These are phyloP conservation scores for Raphanus hybrid DNA, from an alignment of 441 rosid genomes.

Conservation along the genomic window DNA sequence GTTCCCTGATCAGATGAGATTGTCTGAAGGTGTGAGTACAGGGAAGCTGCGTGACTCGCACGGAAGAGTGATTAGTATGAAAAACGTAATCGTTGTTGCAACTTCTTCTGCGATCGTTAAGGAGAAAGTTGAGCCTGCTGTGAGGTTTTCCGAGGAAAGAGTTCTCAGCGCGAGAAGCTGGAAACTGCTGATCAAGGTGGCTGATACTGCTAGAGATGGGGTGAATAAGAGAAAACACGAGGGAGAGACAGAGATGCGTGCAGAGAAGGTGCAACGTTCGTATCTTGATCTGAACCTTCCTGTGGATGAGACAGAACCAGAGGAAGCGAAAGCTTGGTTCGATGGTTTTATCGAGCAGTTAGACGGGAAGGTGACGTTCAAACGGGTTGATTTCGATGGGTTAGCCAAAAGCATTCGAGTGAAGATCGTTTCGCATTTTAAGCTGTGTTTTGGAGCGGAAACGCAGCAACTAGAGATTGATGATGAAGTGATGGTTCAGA, in stretches of 20 bases:
- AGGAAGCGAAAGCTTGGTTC: constrained; percentile 53
- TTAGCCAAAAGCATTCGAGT: constrained; percentile 51
- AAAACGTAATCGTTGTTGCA: constrained; percentile 49
- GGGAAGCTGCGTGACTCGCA: constrained; percentile 65
- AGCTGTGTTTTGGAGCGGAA: constrained; percentile 44
- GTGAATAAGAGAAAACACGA: constrained; percentile 31
- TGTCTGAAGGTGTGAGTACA: constrained; percentile 55
- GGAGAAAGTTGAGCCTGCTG: constrained; percentile 25
- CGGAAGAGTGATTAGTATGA: constrained; percentile 58
- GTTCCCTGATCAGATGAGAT: constrained; percentile 47
- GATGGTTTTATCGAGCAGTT: constrained; percentile 57
- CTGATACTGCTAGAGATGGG: not conserved
- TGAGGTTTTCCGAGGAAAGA: constrained; percentile 53
- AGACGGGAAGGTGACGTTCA: constrained; percentile 59
- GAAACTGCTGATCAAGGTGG: constrained; percentile 54
- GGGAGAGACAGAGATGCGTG: constrained; percentile 51
- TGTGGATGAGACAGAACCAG: constrained; percentile 49
- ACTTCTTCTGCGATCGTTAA: constrained; percentile 42
- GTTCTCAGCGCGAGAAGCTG: constrained; percentile 57
- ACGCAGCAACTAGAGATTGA: constrained; percentile 54
- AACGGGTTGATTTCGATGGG: constrained; percentile 61
- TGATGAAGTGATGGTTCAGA: constrained; percentile 56
- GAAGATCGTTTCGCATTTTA: constrained; percentile 46
- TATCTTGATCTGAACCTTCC: constrained; percentile 77
- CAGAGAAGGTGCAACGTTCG: constrained; percentile 43